phyloP scores from a whole-genome alignment of 176 grass and related monocot genomes.

The Raddia distichophylla region DNA sequence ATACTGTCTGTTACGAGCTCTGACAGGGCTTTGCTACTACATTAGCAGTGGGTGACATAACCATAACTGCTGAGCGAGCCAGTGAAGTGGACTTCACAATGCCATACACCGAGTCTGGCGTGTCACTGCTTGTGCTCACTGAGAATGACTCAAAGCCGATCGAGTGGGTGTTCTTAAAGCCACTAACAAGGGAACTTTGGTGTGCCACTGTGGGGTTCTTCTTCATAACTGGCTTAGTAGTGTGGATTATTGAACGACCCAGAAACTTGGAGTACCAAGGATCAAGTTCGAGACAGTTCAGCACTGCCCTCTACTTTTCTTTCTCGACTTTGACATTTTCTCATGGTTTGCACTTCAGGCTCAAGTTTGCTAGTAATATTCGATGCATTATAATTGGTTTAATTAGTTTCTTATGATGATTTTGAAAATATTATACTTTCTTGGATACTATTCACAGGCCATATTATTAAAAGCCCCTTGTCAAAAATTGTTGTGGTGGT shows the following conservation, averaged over 20 bases:
- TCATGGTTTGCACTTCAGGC: not conserved
- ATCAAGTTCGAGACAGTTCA: slow-evolving; percentile 30
- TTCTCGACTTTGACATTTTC: slow-evolving; percentile 63
- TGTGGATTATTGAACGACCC: slow-evolving; percentile 42
- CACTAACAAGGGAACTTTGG: slow-evolving; percentile 51
- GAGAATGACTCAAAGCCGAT: slow-evolving; percentile 3
- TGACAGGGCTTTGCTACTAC: too few relatives aligned
- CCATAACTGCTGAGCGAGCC: slow-evolving; percentile 48
- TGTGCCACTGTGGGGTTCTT: slow-evolving; percentile 35
- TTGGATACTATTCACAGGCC: too few relatives aligned
- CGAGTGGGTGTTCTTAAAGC: slow-evolving; percentile 58
- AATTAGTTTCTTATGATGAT: too few relatives aligned
- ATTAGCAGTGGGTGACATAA: slow-evolving; percentile 66
- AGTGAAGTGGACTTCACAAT: slow-evolving; percentile 65
- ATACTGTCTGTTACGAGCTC: too few relatives aligned
- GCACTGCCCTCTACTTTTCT: slow-evolving; percentile 53
- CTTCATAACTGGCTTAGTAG: slow-evolving; percentile 41
- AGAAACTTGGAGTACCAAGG: not conserved
- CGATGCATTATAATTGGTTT: too few relatives aligned
- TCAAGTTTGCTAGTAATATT: too few relatives aligned
- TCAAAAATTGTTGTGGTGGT: slow-evolving; percentile 63
- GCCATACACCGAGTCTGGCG: slow-evolving; percentile 67
- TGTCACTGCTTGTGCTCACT: slow-evolving; percentile 57
- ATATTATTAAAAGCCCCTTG: not conserved
- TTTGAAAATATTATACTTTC: too few relatives aligned